phyloP scores from a whole-genome alignment of 768 basidiomycete species.

The Russula emetica region DNA sequence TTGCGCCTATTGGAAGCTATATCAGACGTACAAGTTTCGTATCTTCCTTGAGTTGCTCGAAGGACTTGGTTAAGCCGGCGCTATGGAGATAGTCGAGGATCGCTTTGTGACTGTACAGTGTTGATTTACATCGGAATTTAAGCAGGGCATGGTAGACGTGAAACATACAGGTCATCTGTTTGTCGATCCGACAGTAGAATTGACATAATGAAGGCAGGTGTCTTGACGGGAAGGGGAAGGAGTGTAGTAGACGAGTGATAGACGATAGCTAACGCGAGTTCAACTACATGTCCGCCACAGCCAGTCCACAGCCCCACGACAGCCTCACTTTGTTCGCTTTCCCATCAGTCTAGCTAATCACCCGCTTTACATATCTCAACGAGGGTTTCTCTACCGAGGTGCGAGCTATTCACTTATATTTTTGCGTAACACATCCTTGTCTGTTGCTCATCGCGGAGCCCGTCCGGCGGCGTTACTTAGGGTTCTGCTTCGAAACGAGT shows the following conservation, averaged over 20 bases:
- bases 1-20: neutral
- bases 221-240: neutral
- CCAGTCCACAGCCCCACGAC: too few relatives aligned
- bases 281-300: neutral
- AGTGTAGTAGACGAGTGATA: slow-evolving; percentile 4
- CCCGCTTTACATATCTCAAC: neutral
- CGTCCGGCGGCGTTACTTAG: neutral
- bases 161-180: slow-evolving; percentile 22
- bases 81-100: slow-evolving; percentile 38
- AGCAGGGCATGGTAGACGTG: neutral
- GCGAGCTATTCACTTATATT: too few relatives aligned
- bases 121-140: slow-evolving; percentile 6
- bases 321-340: neutral
- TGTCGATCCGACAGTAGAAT: slow-evolving; percentile 24
- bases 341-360: neutral
- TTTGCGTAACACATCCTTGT: neutral
- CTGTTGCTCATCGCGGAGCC: neutral
- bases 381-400: neutral
- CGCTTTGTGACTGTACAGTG: slow-evolving; percentile 35
- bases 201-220: slow-evolving; percentile 11
- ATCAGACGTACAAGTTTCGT: slow-evolving; percentile 17
- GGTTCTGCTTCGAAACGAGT: too few relatives aligned
- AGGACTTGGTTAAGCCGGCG: slow-evolving; percentile 36
- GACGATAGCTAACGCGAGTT: slow-evolving; percentile 15
- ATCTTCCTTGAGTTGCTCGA: slow-evolving; percentile 36